phyloP scores from a whole-genome alignment of 2,329 filamentous ascomycete genomes.

The Pseudogymnoascus sp. region DNA sequence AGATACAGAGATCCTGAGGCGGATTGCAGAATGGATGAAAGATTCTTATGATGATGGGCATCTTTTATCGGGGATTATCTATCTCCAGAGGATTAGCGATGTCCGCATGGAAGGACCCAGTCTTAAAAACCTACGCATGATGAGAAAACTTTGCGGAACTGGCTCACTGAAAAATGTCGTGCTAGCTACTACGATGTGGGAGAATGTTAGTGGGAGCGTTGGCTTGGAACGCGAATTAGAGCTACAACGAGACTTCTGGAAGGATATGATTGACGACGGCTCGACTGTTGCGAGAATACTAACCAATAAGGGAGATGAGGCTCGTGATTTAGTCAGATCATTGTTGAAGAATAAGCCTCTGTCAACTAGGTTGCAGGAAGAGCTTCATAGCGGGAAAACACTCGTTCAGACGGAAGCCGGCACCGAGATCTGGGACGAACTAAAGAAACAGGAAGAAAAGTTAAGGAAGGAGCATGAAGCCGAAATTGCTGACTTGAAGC shows the following conservation, averaged over 20 bases:
- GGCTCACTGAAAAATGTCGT: constrained; percentile 28
- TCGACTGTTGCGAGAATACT: constrained; percentile 1
- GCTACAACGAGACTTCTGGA: constrained; percentile 12
- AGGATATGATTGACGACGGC: constrained; percentile 9
- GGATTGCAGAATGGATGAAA: constrained; percentile 27
- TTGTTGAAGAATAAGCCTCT: not conserved
- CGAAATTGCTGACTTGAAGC: not conserved
- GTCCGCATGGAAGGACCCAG: constrained; percentile 27
- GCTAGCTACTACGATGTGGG: constrained; percentile 33
- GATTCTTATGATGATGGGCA: constrained; percentile 15
- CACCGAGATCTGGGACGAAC: not conserved
- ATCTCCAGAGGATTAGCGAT: constrained; percentile 31
- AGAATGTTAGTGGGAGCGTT: constrained; percentile 9
- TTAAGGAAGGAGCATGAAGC: not conserved
- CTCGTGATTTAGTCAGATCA: not conserved
- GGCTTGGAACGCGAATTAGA: constrained; percentile 17
- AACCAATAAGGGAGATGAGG: not conserved
- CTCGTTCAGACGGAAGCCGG: constrained; percentile 11
- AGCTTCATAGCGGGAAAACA: constrained; percentile 7
- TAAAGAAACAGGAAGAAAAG: not conserved
- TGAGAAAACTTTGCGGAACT: constrained; percentile 32
- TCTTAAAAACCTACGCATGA: constrained; percentile 29
- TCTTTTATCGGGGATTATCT: constrained; percentile 27
- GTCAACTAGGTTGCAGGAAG: not conserved
- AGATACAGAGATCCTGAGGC: constrained; percentile 31